Base-by-base conservation (phyloP, 2,329 filamentous ascomycete genomes). In the Seiridium unicorne region DNA sequence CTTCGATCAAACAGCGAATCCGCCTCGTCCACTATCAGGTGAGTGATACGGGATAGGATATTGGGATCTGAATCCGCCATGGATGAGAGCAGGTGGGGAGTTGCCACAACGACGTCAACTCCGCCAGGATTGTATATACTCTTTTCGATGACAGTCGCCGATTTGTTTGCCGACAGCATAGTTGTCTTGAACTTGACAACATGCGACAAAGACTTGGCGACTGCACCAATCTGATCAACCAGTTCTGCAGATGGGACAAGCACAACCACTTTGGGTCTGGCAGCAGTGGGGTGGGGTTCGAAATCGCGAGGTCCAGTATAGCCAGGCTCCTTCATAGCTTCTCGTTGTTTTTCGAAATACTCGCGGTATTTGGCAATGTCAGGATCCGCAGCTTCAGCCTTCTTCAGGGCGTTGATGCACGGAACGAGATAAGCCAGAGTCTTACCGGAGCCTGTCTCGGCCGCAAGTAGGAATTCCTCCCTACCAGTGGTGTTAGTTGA, bases 401-500 rank as follows among this genome's bases (percentile, higher is more conserved):
- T 79, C 77, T 99, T 99, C 68, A 99, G 76, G 7, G 91, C 90
- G 75, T 99, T 88, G 57, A 99, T 81, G 13, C 89, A 84, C 0
- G 95, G 96, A 4, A 97, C 76, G 4, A 98, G 79, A 71, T 99
- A 99, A 7, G 95, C 92, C 63, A 99, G 80, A 1, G 95, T 99
- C 80, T 99, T 99, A 62, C 95, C 95, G 0, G 95, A 98, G 10
- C 95, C 95, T 0, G 95, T 99, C 79, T 99, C 95, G 9, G 95
- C 95, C 3, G 95, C 95, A 55, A 99, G 81, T 10, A 99, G 82
- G 70, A 92, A 97, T 76, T 79, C 84, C 61, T 77, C 75, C 65
- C 70, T 82, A 59, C 68, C 70, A 3, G 72, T 59, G 4, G 62
- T 65, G 44, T 69, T 65, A 46, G 70, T 73, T 61, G 70, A 68